phyloP scores from a whole-genome alignment of 768 basidiomycete species.

The Hygrophoropsis aurantiaca region DNA sequence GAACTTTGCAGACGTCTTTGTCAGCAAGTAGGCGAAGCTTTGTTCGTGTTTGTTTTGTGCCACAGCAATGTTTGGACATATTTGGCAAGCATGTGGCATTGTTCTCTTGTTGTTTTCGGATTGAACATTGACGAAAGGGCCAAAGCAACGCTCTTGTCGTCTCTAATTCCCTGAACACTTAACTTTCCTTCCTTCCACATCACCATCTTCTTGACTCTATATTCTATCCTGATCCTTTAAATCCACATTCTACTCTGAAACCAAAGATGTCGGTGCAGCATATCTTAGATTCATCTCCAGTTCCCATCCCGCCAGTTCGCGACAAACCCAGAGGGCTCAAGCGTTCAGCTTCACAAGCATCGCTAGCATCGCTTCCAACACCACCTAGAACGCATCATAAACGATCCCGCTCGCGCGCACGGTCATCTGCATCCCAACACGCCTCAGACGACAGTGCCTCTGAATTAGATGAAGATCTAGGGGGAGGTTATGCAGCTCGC shows the following conservation, averaged over 20 bases:
- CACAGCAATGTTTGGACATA: too few species aligned
- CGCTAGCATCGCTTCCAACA: constrained; percentile 63
- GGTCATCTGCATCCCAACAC: constrained; percentile 46
- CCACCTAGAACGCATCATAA: constrained; percentile 61
- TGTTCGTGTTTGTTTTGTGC: too few species aligned
- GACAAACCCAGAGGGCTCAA: constrained; percentile 42
- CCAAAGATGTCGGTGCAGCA: constrained; percentile 30
- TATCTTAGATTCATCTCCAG: constrained; percentile 33
- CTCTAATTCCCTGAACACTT: neutral
- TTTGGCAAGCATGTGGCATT: too few species aligned
- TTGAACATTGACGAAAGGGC: too few species aligned
- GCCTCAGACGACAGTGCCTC: constrained; percentile 40
- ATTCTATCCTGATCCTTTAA: neutral
- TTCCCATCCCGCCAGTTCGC: constrained; percentile 12
- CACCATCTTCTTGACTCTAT: constrained; percentile 4
- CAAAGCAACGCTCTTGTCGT: too few species aligned
- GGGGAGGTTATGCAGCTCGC: constrained; percentile 8
- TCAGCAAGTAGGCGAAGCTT: too few species aligned
- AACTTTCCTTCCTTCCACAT: constrained; percentile 3
- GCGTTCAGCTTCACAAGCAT: constrained; percentile 66
- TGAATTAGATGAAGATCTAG: constrained; percentile 24
- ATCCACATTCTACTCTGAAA: neutral
- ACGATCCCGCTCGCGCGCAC: constrained; percentile 41
- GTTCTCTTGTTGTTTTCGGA: too few species aligned
- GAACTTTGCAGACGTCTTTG: too few species aligned